Base-by-base conservation (phyloP, 768 basidiomycete genomes). In the Amanita phalloides region DNA sequence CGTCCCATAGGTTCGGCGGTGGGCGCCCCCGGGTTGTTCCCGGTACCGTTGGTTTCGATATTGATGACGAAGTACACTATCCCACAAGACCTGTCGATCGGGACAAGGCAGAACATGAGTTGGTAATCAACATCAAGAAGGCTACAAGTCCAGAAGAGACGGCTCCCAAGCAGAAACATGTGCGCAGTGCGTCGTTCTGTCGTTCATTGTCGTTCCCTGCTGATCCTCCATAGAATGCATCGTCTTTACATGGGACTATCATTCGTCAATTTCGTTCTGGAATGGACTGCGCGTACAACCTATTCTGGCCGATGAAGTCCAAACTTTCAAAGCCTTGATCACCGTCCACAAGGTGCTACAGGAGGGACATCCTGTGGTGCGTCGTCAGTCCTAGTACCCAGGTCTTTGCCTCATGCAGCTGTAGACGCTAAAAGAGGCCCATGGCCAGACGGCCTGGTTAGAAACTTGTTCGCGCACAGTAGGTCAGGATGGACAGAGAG, bases 231-330 rank as follows among this genome's bases (percentile, higher is more conserved):
- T 66, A 98, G 95, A 97, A 73, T 91, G 89, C 61, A 97, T 99
- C 64, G 90, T 98, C 23, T 99, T 93, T 67, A 98, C 96, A 6
- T 97, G 94, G 94, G 96, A 99, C 67, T 98, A 98, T 62, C 94
- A 97, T 61, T 89, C 93, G 17, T 97, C 94, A 33, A 84, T 90
- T 59, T 94, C 94, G 5, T 97, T 98, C 65, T 99, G 96, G 96
- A 92, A 90, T 59, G 92, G 91, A 26, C 76, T 99, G 6, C 79
- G 96, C 28, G 96, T 98, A 2, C 95, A 97, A 57, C 96, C 96
- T 38, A 96, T 99, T 60, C 71, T 99, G 25, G 82, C 93, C 3
- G 96, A 99, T 66, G 96, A 99, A 71, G 82, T 98, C 0, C 93
- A 96, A 69, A 95, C 96, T 0, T 99, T 98, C 78, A 99, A 99